phyloP scores from a whole-genome alignment of 345 rosid species.

The Salix brachista region DNA sequence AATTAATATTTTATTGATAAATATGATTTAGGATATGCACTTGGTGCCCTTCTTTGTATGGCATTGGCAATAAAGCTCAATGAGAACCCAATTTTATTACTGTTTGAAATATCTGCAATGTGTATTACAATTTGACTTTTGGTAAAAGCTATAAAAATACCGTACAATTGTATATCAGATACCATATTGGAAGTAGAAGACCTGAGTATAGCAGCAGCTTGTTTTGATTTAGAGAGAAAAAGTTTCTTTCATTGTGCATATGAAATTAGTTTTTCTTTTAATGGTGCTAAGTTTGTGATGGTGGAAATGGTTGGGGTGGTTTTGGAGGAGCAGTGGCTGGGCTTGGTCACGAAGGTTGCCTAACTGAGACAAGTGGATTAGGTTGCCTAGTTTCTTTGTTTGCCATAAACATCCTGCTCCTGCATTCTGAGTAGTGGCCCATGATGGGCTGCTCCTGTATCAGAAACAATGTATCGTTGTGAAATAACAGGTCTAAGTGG shows the following conservation, averaged over 20 bases:
- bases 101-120: neutral
- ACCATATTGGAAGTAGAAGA: neutral
- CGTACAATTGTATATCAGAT: neutral
- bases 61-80: neutral
- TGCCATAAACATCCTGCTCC: neutral
- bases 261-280: neutral
- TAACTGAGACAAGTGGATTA: neutral
- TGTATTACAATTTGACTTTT: neutral
- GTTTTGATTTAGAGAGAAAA: neutral
- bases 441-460: neutral
- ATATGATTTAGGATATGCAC: neutral
- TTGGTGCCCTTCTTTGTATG: neutral
- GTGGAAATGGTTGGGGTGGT: neutral
- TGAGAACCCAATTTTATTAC: neutral
- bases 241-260: neutral
- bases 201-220: neutral
- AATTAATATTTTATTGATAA: constrained; percentile 9
- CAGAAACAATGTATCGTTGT: neutral
- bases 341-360: neutral
- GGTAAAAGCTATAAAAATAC: neutral
- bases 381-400: neutral
- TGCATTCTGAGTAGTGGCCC: neutral
- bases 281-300: too few species aligned
- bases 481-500: neutral
- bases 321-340: neutral